phyloP scores from a whole-genome alignment of 805 yeast species.

The Wickerhamiella galacta region DNA sequence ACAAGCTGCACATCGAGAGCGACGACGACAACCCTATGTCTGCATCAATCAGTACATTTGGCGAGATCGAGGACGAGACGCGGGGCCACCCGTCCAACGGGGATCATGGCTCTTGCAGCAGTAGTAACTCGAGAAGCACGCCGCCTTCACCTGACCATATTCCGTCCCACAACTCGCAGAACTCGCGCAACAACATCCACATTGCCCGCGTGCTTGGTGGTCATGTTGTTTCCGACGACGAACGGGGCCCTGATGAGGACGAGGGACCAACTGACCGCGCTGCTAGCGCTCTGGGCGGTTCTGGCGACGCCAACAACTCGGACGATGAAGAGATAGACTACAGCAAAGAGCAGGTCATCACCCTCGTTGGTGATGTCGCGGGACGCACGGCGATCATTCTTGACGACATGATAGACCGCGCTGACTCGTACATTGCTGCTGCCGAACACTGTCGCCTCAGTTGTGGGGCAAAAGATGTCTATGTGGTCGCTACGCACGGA shows the following conservation, averaged over 20 bases:
- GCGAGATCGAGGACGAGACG: conserved; percentile 9
- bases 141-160: too few species aligned
- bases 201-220: conserved; percentile 95
- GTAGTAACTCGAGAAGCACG: neutral
- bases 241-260: conserved; percentile 15
- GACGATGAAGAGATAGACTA: conserved; percentile 76
- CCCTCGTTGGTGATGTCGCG: conserved; percentile 90
- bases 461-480: conserved; percentile 89
- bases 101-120: too few species aligned
- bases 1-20: conserved; percentile 11
- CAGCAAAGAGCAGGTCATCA: conserved; percentile 65
- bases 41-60: conserved; percentile 7
- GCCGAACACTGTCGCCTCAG: conserved; percentile 93
- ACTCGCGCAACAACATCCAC: conserved; percentile 37
- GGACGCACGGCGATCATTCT: conserved; percentile 82
- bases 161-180: neutral
- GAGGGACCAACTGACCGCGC: conserved; percentile 9
- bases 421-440: conserved; percentile 85
- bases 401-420: conserved; percentile 96
- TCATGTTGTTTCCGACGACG: conserved; percentile 62
- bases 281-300: conserved; percentile 47
- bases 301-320: conserved; percentile 54
- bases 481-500: conserved; percentile 91
- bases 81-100: conserved; percentile 6
- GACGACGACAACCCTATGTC: conserved; percentile 7